Base-by-base conservation (phyloP, 106 monocot genomes). In the Amphibolis antarctica region DNA sequence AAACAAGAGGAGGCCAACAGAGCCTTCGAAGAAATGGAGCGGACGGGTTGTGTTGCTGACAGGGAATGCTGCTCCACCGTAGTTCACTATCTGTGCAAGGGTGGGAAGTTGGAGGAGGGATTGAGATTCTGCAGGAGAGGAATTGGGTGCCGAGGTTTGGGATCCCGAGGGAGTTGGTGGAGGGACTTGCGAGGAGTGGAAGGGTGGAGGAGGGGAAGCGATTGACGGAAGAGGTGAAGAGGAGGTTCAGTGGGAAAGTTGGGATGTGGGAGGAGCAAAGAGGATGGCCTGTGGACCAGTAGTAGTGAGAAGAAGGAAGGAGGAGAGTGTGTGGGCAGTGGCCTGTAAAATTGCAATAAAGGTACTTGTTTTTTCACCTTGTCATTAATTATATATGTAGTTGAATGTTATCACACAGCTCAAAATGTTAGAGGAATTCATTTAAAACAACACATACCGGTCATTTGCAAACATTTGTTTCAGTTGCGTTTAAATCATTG, bases 181-280 rank as follows among this genome's bases (percentile, higher is more conserved):
- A 78, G 43, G 86, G 89, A 43, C 79, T 89, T 18, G 79, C 57
- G 18, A 73, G 55, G 9, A 55, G 44, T 22, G 71, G 76, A 13
- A 86, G 63, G 46, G 31, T 73, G 7, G 83, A 81, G 51, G 89
- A 94, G 71, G 93, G 83, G 0, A 64, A 51, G 70, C 86, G 84
- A 44, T 56, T 94, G 21, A 70, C 78, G 24, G 66, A 63, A 73
- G 81, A 70, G 46, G 69, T 94, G 76, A 89, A 89, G 70, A 75
- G 79, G 75, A 94, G 62, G 66, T 89, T 94, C 62, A 55, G 77
- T 0, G 66, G 66, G n/a, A 81, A 80, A 18, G 10, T 68, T 1
- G 89, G 85, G 9, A 73, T 68, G 73, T 89, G 93, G 93, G 83
- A 83, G 70, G 81, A 94, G n/a, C n/a, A n/a, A n/a, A n/a, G n/a